These are phyloP conservation scores for Nannochloropsis gaditana DNA, from an alignment of 108 stramenopile species.

Conservation along the genomic window DNA sequence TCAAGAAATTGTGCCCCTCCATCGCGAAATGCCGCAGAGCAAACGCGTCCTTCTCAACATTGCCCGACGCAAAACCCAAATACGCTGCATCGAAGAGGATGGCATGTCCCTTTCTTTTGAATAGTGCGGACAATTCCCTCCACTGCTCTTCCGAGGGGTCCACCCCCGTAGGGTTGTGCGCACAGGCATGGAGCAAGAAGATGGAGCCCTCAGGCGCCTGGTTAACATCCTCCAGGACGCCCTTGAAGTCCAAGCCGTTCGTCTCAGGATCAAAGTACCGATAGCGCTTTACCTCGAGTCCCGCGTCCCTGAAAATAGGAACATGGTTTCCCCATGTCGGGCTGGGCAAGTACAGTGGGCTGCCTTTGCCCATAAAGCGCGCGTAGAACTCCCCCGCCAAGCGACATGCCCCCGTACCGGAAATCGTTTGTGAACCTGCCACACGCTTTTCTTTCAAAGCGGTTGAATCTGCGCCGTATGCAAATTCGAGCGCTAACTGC, in stretches of 20 bases:
- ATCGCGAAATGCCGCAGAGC: conserved; percentile 79
- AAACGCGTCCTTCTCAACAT: conserved; percentile 82
- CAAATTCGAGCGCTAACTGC: conserved; percentile 74
- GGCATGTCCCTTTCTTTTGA: conserved; percentile 67
- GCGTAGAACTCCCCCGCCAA: conserved; percentile 79
- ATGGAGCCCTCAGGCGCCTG: conserved; percentile 72
- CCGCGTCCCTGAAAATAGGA: conserved; percentile 75
- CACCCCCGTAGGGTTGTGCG: conserved; percentile 97
- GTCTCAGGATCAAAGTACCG: conserved; percentile 74
- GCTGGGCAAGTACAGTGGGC: conserved; percentile 76
- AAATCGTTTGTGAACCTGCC: conserved; percentile 76
- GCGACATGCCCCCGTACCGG: conserved; percentile 93
- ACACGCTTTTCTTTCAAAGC: conserved; percentile 65
- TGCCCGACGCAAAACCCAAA: conserved; percentile 95
- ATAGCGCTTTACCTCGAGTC: conserved; percentile 74
- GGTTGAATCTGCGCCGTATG: conserved; percentile 72
- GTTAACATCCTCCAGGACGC: conserved; percentile 70
- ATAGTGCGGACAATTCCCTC: conserved; percentile 64
- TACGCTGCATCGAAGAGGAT: conserved; percentile 95
- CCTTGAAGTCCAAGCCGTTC: conserved; percentile 68
- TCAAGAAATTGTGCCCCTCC: conserved; percentile 73
- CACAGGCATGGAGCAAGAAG: conserved; percentile 94
- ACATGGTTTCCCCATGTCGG: conserved; percentile 98
- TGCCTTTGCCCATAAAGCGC: conserved; percentile 57
- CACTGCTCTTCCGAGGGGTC: conserved; percentile 90